Base-by-base conservation (phyloP, 176 grass and related monocot species). In the Triticum turgidum region DNA sequence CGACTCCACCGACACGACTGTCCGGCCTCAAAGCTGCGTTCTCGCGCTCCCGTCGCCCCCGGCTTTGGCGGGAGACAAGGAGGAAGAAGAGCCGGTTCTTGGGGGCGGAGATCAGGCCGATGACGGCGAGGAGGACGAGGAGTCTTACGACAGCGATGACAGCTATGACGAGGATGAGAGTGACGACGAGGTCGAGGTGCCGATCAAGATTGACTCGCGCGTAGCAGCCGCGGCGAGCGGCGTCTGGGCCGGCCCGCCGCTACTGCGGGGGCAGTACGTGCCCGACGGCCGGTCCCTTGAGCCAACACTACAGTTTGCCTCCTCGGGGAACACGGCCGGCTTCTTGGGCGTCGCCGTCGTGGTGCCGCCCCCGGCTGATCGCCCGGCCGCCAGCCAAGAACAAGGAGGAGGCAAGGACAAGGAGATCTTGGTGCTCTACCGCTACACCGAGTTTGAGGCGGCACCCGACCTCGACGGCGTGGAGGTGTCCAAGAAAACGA, bases 341-440 rank as follows among this genome's bases (percentile, higher is more conserved):
- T 29, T 68, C 83, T 68, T 85, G 73, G 30, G 21, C 13, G 17
- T 69, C 62, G 22, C 45, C 7, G 17, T 51, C 4, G 35, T 49
- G 61, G 61, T 29, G 1, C 4, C 49, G 49, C 49, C 11, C 0
- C 0, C 14, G 49, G 49, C 49, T 52, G 49, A 52, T 52, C 13
- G 49, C 14, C 44, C 8, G 3, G 3, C 65, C 29, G 5, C 35
- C 24, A 20, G 20, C 11, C 17, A 34, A 0, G 41, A 30, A 6
- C 10, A 72, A 29, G 20, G 4, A 9, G 73, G 9, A 33, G 49
- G 13, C 7, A 81, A 27, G 30, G 42, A 44, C 42, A 44, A 44
- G 3, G 54, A 81, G 68, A 70, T 88, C 35, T 0, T 78, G 2
- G 73, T 88, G 21, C 38, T 88, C 2, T 88, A 88, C 52, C 65